Conservation (phyloP, 176 grass and related monocot genomes). For the Dactylis glomerata region DNA sequence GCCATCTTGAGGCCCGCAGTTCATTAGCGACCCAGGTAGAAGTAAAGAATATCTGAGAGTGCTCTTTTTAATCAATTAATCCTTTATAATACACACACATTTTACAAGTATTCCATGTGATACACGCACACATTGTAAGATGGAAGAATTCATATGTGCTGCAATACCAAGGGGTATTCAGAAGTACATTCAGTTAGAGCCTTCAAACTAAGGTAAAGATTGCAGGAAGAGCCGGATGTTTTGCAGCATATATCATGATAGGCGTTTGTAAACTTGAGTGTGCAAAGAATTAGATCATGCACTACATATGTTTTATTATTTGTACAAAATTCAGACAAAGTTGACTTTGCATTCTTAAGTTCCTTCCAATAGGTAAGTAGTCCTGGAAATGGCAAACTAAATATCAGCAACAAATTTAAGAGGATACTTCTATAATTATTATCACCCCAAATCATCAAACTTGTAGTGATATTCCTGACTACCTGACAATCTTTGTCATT, state of each 20-base stretch:
- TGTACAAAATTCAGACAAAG: not conserved
- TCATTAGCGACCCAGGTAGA: slow-evolving; percentile 56
- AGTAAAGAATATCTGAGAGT: not conserved
- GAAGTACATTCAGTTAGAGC: slow-evolving; percentile 38
- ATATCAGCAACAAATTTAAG: too few relatives aligned
- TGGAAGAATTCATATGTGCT: slow-evolving; percentile 59
- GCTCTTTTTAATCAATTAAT: not conserved
- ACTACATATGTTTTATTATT: slow-evolving; percentile 5
- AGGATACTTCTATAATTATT: too few relatives aligned
- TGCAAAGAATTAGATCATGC: slow-evolving; percentile 33
- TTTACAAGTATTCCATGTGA: slow-evolving; percentile 26
- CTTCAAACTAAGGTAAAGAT: slow-evolving; percentile 43
- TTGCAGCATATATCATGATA: slow-evolving; percentile 44
- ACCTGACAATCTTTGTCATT: too few relatives aligned
- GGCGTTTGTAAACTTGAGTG: slow-evolving; percentile 51
- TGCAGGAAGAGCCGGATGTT: too few relatives aligned
- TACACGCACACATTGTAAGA: slow-evolving; percentile 41
- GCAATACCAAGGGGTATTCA: slow-evolving; percentile 25
- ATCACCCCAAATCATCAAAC: too few relatives aligned
- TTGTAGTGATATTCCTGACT: too few relatives aligned
- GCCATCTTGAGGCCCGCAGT: slow-evolving; percentile 38
- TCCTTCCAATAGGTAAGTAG: too few relatives aligned
- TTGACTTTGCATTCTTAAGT: too few relatives aligned
- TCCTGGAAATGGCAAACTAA: too few relatives aligned
- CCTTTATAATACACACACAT: slow-evolving; percentile 17